Evolutionary conservation across 202 grass and related monocot species (phyloP).

Genomic region (Bolboschoenoplectus hybrid): DNA sequence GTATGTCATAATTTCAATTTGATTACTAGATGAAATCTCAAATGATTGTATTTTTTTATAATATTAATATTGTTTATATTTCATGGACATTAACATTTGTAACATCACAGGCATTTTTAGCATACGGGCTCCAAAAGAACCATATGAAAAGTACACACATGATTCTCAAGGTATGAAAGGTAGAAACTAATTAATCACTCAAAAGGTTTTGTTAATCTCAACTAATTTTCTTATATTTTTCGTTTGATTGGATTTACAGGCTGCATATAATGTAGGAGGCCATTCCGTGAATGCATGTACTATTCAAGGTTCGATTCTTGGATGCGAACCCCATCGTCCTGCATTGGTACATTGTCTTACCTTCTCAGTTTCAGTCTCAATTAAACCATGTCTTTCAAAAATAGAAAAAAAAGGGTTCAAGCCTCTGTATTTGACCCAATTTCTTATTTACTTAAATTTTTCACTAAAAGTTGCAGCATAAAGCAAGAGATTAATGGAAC

Average conservation of each 20-base stretch:
- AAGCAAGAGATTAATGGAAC: background rate
- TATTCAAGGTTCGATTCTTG: conserved; percentile 90
- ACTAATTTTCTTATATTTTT: conserved; percentile 17
- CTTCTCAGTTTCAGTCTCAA: background rate
- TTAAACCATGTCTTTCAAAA: background rate
- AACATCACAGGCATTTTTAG: conserved; percentile 86
- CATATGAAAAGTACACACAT: conserved; percentile 78
- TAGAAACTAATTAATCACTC: conserved; percentile 14
- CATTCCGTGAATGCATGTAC: conserved; percentile 78
- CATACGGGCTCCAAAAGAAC: conserved; percentile 85
- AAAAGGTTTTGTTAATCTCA: background rate
- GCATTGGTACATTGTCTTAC: conserved; percentile 56
- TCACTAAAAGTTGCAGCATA: background rate
- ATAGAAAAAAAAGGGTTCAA: background rate
- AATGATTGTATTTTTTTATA: background rate
- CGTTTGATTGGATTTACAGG: conserved; percentile 50
- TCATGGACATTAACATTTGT: conserved; percentile 32
- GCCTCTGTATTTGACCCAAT: background rate
- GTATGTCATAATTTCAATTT: conserved; percentile 49
- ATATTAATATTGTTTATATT: conserved; percentile 8
- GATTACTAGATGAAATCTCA: background rate
- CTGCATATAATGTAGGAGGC: conserved; percentile 87
- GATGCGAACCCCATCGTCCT: conserved; percentile 86
- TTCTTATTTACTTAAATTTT: background rate
- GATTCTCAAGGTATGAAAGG: conserved; percentile 71